Percentiles rank a stretch among this genome's conserved stretches.
Evolutionary conservation across 2,329 filamentous ascomycete species (phyloP).

Genomic region (Trichoderma sp.): DNA sequence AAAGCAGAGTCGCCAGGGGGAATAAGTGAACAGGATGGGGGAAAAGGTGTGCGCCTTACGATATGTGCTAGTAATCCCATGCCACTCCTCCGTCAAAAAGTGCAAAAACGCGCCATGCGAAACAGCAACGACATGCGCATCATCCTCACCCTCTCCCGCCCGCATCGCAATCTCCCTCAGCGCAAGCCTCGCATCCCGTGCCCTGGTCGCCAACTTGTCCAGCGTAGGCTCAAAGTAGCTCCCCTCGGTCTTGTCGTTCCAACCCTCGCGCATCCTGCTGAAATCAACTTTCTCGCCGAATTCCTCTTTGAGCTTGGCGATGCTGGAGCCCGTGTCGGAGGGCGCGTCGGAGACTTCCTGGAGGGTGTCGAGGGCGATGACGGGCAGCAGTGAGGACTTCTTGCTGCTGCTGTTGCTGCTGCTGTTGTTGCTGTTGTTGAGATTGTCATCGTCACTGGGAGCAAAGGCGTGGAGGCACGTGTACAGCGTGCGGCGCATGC

Average conservation of each 20-base stretch:
- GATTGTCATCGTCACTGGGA: conserved; percentile 30
- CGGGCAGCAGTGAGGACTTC: conserved; percentile 33
- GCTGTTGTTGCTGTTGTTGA: too few relatives aligned
- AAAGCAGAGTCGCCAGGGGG: background rate
- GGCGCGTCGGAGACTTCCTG: conserved; percentile 77
- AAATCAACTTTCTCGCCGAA: conserved; percentile 68
- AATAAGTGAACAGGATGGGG: too few relatives aligned
- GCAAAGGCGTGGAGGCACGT: conserved; percentile 73
- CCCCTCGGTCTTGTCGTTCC: conserved; percentile 65
- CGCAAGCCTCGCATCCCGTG: conserved; percentile 61
- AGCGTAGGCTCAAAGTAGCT: conserved; percentile 52
- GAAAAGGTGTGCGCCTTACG: conserved; percentile 7
- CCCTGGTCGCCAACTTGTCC: conserved; percentile 61
- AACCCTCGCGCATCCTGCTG: conserved; percentile 61
- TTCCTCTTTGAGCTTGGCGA: conserved; percentile 58
- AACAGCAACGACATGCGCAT: conserved; percentile 72
- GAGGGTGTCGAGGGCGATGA: conserved; percentile 71
- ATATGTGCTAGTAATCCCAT: conserved; percentile 49
- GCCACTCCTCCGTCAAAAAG: conserved; percentile 82
- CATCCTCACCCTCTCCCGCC: conserved; percentile 47
- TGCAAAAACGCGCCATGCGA: conserved; percentile 84
- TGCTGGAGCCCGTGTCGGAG: conserved; percentile 72
- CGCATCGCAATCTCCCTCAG: conserved; percentile 50
- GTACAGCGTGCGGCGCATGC: conserved; percentile 77
- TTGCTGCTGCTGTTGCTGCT: too few relatives aligned